Percentiles rank a stretch among this genome's conserved stretches.
Evolutionary conservation across 257 asterid species (phyloP).

Genomic region (Euphrasia confusa): DNA sequence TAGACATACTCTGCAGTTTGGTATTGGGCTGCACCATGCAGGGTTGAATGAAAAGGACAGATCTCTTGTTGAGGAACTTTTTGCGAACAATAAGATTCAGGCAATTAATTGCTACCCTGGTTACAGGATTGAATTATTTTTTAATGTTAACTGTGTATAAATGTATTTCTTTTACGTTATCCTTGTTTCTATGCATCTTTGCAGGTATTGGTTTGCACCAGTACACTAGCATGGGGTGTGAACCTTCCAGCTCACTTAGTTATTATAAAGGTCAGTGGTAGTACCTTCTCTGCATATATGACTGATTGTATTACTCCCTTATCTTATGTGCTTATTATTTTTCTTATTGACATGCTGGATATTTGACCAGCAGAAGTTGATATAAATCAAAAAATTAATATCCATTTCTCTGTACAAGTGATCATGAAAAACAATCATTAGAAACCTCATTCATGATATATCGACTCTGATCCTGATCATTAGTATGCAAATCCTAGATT

Average conservation of each 20-base stretch:
- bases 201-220: conserved; percentile 94
- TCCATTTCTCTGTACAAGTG: not conserved
- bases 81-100: conserved; percentile 95
- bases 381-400: not conserved
- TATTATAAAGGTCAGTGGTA: conserved; percentile 71
- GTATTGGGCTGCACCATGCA: conserved; percentile 97
- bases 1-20: conserved; percentile 95
- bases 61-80: conserved; percentile 96
- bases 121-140: conserved; percentile 21
- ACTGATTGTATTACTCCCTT: conserved; percentile 4
- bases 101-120: conserved; percentile 34
- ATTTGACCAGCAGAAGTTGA: not conserved
- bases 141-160: conserved; percentile 15
- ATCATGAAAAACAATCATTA: not conserved
- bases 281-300: conserved; percentile 18
- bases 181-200: conserved; percentile 20
- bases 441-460: not conserved
- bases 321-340: conserved; percentile 12
- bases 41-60: conserved; percentile 95
- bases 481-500: not conserved
- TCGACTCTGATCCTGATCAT: not conserved
- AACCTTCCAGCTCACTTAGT: conserved; percentile 99
- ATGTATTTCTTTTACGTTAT: conserved; percentile 21
- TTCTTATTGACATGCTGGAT: not conserved
- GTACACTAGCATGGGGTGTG: conserved; percentile 99